Base-by-base conservation (phyloP, 2,329 filamentous ascomycete genomes). In the Tolypocladium paradoxum region DNA sequence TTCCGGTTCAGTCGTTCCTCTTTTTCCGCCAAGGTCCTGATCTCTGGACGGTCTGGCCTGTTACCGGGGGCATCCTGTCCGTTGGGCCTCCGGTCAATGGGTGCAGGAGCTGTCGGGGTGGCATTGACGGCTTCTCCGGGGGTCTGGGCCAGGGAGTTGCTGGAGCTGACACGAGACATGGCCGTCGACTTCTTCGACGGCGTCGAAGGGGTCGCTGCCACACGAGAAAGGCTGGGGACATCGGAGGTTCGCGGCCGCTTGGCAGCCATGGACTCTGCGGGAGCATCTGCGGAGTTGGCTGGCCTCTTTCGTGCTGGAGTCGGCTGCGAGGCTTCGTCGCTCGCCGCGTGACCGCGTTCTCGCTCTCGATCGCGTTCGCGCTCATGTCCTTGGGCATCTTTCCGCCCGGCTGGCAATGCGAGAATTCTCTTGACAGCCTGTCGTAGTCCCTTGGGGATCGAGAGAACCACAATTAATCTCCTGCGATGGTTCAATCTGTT, bases 101-200 rank as follows among this genome's bases (percentile, higher is more conserved):
- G 55, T 9, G 57, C 56, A 0, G 61, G 55, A 6, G 66, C 59
- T 8, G 62, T 61, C 3, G 65, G 65, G 6, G 67, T 68, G 38
- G 60, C 61, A 54, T 55, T 72, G 48, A 69, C 68, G 3, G 68
- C 59, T 8, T 75, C 74, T 22, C 76, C 75, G 0, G 79, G 78
- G 0, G 79, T 81, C 43, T 75, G 69, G 8, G 70, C 73, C 55
- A 76, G 69, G 0, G 78, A 81, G 60, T 76, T 78, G 62, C 66
- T 78, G 1, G 79, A 81, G 50, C 76, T 71, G 35, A 74, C 76
- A 4, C 78, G 75, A 6, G 73, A 77, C 76, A 81, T 81, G 53
- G 76, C 64, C 2, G 71, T 68, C 16, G 74, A 69, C 53, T 72
- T 79, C 56, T 75, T 81, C 11, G 76, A 73, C 0, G 79, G 79